phyloP scores from a whole-genome alignment of 352 stramenopile species.

The Phytophthora fragariaefolia region DNA sequence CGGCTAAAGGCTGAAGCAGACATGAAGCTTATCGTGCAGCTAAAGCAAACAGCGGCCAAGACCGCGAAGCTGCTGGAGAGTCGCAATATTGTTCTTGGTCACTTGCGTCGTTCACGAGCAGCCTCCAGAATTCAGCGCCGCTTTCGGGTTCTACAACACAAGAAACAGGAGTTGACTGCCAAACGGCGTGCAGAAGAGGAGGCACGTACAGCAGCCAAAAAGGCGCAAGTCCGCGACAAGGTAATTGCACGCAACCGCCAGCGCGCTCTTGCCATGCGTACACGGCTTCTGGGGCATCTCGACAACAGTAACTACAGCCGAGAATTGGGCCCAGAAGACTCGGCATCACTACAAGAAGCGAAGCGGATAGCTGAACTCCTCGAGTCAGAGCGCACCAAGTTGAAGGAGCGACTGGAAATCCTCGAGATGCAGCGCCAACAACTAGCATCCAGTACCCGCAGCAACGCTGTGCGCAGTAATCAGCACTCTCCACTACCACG shows the following conservation, averaged over 20 bases:
- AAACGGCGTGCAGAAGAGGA: conserved; percentile 32
- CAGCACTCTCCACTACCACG: conserved; percentile 11
- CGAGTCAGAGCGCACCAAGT: conserved; percentile 21
- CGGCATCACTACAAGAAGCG: conserved; percentile 1
- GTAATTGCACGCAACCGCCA: conserved; percentile 52
- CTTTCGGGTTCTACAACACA: conserved; percentile 28
- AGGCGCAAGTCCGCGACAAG: conserved; percentile 40
- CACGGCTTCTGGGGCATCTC: conserved; percentile 10
- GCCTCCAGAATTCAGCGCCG: conserved; percentile 41
- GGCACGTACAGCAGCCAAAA: conserved; percentile 35
- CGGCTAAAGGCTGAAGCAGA: conserved; percentile 41
- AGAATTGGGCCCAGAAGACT: background rate
- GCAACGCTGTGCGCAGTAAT: conserved; percentile 1
- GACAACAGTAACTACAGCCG: conserved; percentile 4
- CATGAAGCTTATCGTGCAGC: conserved; percentile 44
- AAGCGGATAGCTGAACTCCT: conserved; percentile 26
- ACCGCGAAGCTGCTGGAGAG: conserved; percentile 22
- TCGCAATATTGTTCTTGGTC: conserved; percentile 31
- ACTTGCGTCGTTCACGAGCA: conserved; percentile 38
- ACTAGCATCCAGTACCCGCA: conserved; percentile 5
- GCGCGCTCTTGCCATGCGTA: conserved; percentile 48
- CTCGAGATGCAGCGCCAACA: conserved; percentile 30
- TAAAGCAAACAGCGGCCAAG: conserved; percentile 37
- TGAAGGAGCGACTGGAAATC: conserved; percentile 19
- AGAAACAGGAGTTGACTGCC: conserved; percentile 20